Percentiles rank a stretch among this genome's conserved stretches.
phyloP scores from a whole-genome alignment of 2,329 filamentous ascomycete species.

The Lojkania enalia region DNA sequence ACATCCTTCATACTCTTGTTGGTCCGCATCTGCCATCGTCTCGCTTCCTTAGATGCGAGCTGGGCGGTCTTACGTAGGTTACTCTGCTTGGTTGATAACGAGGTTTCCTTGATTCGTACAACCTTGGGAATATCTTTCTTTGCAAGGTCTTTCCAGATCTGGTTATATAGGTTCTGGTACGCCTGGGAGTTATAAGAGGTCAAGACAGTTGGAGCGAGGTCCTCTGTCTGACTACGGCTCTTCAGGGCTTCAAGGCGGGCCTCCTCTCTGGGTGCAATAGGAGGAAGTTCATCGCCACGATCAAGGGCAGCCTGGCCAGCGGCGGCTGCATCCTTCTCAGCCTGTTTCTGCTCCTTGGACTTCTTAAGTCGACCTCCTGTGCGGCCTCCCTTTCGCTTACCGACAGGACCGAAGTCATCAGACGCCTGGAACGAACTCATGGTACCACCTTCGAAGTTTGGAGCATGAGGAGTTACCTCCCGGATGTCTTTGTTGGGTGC shows the following conservation, averaged over 20 bases:
- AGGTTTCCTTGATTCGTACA: slow-evolving; percentile 82
- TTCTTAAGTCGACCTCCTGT: slow-evolving; percentile 75
- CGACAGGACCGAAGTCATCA: slow-evolving; percentile 50
- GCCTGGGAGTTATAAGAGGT: slow-evolving; percentile 80
- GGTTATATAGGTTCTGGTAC: slow-evolving; percentile 95
- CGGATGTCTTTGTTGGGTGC: slow-evolving; percentile 73
- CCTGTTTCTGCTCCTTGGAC: slow-evolving; percentile 74
- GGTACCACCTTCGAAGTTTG: slow-evolving; percentile 80
- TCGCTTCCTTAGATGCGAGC: slow-evolving; percentile 93
- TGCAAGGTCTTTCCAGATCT: slow-evolving; percentile 94
- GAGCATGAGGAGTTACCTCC: slow-evolving; percentile 71
- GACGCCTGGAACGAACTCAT: slow-evolving; percentile 82
- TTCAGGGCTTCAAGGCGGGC: slow-evolving; percentile 50
- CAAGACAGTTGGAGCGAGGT: slow-evolving; percentile 44
- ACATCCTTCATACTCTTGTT: slow-evolving; percentile 99
- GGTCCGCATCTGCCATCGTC: slow-evolving; percentile 93
- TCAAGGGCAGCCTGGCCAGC: slow-evolving; percentile 84
- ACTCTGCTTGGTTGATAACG: slow-evolving; percentile 83
- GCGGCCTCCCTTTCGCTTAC: slow-evolving; percentile 57
- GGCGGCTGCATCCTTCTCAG: slow-evolving; percentile 75
- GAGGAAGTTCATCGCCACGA: slow-evolving; percentile 72
- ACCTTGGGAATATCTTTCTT: slow-evolving; percentile 94
- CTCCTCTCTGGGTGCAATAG: slow-evolving; percentile 63
- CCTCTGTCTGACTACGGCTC: slow-evolving; percentile 54
- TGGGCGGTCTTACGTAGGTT: slow-evolving; percentile 98